Percentiles rank a stretch among this genome's conserved stretches.
Evolutionary conservation across 345 rosid genomes (phyloP).

Genomic region (Garcia nutans): DNA sequence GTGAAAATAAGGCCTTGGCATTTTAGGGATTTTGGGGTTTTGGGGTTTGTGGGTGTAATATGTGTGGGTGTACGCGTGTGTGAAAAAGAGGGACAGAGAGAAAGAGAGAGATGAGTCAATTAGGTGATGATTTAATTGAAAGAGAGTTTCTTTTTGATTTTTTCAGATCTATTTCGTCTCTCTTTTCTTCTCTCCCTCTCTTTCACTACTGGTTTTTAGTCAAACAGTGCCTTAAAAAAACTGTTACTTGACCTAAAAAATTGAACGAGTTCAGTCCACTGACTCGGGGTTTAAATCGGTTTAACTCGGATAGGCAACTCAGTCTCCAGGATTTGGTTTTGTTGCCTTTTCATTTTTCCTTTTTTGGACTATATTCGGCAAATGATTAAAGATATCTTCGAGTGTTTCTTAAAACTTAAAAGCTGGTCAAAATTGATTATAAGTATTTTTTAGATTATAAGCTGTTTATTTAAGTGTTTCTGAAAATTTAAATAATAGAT

Average conservation of each 20-base stretch:
- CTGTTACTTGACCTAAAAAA: conserved; percentile 29
- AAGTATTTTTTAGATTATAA: too few species aligned
- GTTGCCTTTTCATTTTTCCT: neutral
- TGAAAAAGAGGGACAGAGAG: conserved; percentile 12
- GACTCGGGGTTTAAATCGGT: conserved; percentile 19
- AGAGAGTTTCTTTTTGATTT: conserved; percentile 22
- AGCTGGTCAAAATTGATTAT: too few species aligned
- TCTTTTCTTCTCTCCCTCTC: neutral
- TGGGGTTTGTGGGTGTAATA: neutral
- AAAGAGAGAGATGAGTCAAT: conserved; percentile 20
- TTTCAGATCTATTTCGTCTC: conserved; percentile 46
- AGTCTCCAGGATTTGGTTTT: neutral
- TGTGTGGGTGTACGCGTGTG: neutral
- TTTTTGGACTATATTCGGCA: neutral
- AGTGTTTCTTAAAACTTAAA: too few species aligned
- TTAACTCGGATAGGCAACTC: neutral
- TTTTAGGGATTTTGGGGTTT: conserved; percentile 21
- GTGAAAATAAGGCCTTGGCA: conserved; percentile 83
- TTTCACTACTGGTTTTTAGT: conserved; percentile 21
- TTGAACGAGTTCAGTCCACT: conserved; percentile 22
- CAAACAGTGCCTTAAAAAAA: conserved; percentile 29
- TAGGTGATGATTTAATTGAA: conserved; percentile 48
- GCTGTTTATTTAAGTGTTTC: too few species aligned
- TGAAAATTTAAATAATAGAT: too few species aligned
- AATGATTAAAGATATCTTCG: conserved; percentile 7